phyloP scores from a whole-genome alignment of 345 rosid genomes.

The Firmiana major region DNA sequence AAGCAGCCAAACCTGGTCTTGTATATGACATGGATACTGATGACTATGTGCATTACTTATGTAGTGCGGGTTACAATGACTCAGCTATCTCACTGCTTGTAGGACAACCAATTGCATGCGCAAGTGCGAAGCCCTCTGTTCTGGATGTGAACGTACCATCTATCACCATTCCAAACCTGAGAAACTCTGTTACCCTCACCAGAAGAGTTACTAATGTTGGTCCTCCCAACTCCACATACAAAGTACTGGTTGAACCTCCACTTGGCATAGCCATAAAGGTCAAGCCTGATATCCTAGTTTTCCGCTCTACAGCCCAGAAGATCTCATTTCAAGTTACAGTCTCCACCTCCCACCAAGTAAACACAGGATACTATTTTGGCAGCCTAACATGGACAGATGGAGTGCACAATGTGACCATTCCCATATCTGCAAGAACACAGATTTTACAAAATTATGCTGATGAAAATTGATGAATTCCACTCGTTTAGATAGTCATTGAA shows the following conservation, averaged over 20 bases:
- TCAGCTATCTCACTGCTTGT: constrained; percentile 33
- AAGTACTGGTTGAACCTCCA: constrained; percentile 26
- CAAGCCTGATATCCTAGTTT: constrained; percentile 23
- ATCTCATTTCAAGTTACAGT: constrained; percentile 24
- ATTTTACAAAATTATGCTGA: constrained; percentile 15
- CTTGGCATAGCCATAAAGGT: constrained; percentile 28
- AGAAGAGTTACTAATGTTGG: constrained; percentile 5
- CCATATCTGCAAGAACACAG: constrained; percentile 39
- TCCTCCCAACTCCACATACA: background rate
- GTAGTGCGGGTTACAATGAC: constrained; percentile 45
- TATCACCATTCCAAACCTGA: constrained; percentile 48
- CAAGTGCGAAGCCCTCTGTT: constrained; percentile 18
- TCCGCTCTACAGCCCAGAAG: constrained; percentile 6
- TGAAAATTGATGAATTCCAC: background rate
- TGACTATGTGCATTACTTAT: constrained; percentile 54
- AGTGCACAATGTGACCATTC: constrained; percentile 32
- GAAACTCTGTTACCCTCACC: constrained; percentile 3
- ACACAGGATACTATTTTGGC: constrained; percentile 39
- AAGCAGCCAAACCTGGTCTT: constrained; percentile 51
- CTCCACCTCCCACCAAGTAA: constrained; percentile 20
- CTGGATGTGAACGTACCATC: constrained; percentile 48
- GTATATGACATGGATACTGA: constrained; percentile 45
- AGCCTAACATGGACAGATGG: constrained; percentile 45
- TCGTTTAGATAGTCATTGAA: background rate
- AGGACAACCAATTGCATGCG: constrained; percentile 20